Percentiles rank a stretch among this genome's conserved stretches.
These are phyloP conservation scores for Sporothrix humicola DNA, from an alignment of 2,329 filamentous ascomycete species.

Conservation along the genomic window DNA sequence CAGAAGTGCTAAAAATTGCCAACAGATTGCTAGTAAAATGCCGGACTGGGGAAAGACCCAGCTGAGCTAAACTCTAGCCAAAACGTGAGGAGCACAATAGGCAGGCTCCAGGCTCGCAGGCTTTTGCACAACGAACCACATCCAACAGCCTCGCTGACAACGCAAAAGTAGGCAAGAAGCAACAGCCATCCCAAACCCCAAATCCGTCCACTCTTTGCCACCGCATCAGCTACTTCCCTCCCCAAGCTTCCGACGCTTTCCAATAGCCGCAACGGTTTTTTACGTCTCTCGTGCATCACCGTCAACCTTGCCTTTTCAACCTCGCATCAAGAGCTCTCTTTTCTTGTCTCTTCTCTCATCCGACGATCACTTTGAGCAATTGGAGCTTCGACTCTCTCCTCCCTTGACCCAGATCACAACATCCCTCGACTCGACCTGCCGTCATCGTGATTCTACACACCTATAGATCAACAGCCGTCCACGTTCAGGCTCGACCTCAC, in stretches of 20 bases:
- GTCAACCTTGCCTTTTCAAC: background rate
- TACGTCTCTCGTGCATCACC: background rate
- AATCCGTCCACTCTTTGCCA: constrained; percentile 8
- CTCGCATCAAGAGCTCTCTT: background rate
- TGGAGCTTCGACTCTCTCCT: background rate
- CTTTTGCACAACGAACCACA: constrained; percentile 7
- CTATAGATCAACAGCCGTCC: background rate
- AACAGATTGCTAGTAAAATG: background rate
- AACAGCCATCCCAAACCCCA: constrained; percentile 1
- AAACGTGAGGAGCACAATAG: background rate
- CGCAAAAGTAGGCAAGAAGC: background rate
- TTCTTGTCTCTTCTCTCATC: background rate
- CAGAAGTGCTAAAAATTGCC: no score
- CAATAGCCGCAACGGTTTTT: no score
- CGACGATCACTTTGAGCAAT: background rate
- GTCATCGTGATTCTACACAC: background rate
- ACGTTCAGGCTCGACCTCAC: background rate
- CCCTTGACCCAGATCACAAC: background rate
- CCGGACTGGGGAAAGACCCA: background rate
- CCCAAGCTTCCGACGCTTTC: background rate
- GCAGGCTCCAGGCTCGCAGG: background rate
- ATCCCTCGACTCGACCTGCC: constrained; percentile 9
- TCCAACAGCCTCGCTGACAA: constrained; percentile 29
- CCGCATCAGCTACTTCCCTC: background rate
- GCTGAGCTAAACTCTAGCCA: constrained; percentile 11